Evolutionary conservation across 768 basidiomycete species (phyloP).

Genomic region (Podaxis pistillaris): DNA sequence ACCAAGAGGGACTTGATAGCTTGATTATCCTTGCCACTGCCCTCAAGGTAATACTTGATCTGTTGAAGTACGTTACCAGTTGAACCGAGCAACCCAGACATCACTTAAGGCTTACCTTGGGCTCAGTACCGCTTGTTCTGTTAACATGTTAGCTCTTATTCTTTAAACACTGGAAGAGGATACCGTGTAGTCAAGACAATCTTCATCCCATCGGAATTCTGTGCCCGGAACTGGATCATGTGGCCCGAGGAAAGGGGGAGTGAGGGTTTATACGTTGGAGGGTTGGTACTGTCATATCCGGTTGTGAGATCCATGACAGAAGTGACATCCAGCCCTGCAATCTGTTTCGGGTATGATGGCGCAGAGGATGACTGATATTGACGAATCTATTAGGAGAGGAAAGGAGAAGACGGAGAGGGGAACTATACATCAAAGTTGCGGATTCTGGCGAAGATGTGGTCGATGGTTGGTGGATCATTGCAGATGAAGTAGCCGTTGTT

Average conservation of each 20-base stretch:
- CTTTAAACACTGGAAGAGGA: slow-evolving; percentile 13
- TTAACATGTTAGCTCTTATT: not conserved
- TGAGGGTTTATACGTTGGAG: slow-evolving; percentile 58
- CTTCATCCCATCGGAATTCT: slow-evolving; percentile 36
- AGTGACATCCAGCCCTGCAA: slow-evolving; percentile 60
- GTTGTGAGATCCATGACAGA: slow-evolving; percentile 73
- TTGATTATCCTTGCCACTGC: slow-evolving; percentile 52
- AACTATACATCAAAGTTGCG: slow-evolving; percentile 50
- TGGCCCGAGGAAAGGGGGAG: slow-evolving; percentile 77
- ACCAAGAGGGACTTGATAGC: slow-evolving; percentile 50
- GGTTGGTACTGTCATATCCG: slow-evolving; percentile 75
- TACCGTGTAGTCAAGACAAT: slow-evolving; percentile 74
- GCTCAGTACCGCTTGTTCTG: slow-evolving; percentile 89
- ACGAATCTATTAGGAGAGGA: not conserved
- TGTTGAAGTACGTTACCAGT: slow-evolving; percentile 17
- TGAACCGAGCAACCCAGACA: not conserved
- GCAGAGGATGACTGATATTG: slow-evolving; percentile 8
- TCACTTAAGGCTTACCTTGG: slow-evolving; percentile 55
- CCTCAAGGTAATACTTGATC: slow-evolving; percentile 93
- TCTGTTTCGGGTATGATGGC: slow-evolving; percentile 54
- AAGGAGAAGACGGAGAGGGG: not conserved
- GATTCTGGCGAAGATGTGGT: slow-evolving; percentile 65
- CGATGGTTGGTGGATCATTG: slow-evolving; percentile 60
- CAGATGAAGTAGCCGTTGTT: slow-evolving; percentile 85
- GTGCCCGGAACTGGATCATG: slow-evolving; percentile 80